phyloP scores from a whole-genome alignment of 257 asterid species.

The Solanum appendiculatum region DNA sequence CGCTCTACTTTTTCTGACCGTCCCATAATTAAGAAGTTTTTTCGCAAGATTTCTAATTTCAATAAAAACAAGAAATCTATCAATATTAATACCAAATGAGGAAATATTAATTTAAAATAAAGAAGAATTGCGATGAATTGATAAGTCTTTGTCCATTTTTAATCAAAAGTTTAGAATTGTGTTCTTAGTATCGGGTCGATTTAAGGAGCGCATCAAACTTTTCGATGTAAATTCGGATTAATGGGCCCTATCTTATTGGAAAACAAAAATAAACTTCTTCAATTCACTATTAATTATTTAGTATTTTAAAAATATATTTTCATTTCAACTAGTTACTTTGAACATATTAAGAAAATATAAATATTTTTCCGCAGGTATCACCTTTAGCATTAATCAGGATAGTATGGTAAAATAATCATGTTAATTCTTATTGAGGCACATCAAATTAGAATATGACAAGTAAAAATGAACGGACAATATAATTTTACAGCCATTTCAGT shows the following conservation, averaged over 20 bases:
- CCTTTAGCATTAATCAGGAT: no score
- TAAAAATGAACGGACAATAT: neutral
- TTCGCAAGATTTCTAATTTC: neutral
- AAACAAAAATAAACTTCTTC: no score
- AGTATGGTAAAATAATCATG: neutral
- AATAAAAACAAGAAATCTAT: constrained; percentile 20
- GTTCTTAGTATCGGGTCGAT: neutral
- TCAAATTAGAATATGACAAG: no score
- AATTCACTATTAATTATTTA: rapidly evolving
- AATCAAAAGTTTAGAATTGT: neutral
- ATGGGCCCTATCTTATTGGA: no score
- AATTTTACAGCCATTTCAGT: constrained; percentile 5
- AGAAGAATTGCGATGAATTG: neutral
- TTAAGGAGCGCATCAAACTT: no score
- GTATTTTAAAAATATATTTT: no score
- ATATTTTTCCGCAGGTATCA: no score
- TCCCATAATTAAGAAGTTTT: constrained; percentile 2
- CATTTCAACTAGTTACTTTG: no score
- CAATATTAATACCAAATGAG: constrained; percentile 27
- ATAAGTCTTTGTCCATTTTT: neutral
- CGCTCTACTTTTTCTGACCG: constrained; percentile 35
- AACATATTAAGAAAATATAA: no score
- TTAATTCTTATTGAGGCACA: no score
- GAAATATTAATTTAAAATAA: constrained; percentile 21
- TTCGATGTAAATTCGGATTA: no score